Percentiles rank a stretch among this genome's conserved stretches.
These are phyloP conservation scores for Beauveria sp. DNA, from an alignment of 2,329 filamentous ascomycete genomes.

Conservation along the genomic window DNA sequence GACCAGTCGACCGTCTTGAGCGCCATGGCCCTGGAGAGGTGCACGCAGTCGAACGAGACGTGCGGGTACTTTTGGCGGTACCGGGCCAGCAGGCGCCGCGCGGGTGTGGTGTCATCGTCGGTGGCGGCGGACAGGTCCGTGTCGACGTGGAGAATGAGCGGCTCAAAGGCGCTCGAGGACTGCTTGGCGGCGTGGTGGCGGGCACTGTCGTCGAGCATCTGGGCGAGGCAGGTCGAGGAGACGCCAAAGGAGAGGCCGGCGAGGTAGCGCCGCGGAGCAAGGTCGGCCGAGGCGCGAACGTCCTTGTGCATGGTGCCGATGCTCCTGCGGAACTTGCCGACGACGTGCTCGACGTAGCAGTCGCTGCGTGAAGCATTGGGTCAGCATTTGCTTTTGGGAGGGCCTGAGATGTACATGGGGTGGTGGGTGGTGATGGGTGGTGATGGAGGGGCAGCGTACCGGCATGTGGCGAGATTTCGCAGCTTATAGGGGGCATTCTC, in stretches of 20 bases:
- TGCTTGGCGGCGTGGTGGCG: constrained; percentile 57
- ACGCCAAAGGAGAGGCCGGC: constrained; percentile 77
- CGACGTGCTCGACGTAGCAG: constrained; percentile 74
- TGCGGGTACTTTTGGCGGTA: constrained; percentile 57
- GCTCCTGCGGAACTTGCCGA: constrained; percentile 73
- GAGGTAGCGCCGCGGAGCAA: constrained; percentile 44
- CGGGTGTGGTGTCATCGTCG: constrained; percentile 16
- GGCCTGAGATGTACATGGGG: too few species aligned
- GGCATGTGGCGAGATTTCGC: constrained; percentile 20
- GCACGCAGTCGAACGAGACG: constrained; percentile 54
- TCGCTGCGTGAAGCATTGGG: constrained; percentile 16
- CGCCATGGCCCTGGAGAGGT: constrained; percentile 55
- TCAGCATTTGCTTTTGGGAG: background rate
- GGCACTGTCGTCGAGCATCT: constrained; percentile 66
- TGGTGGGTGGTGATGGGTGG: too few species aligned
- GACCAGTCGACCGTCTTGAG: constrained; percentile 47
- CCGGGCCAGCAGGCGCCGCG: constrained; percentile 40
- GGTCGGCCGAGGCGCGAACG: constrained; percentile 29
- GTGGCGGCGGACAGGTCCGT: constrained; percentile 24
- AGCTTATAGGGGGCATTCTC: constrained; percentile 15
- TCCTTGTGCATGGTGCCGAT: constrained; percentile 45
- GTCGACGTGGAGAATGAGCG: constrained; percentile 53
- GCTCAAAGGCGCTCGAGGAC: constrained; percentile 58
- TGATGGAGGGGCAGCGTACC: constrained; percentile 14
- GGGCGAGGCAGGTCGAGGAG: constrained; percentile 69